Conservation (phyloP, 768 basidiomycete genomes). For the Tylopilus plumbeoviolaceoides region DNA sequence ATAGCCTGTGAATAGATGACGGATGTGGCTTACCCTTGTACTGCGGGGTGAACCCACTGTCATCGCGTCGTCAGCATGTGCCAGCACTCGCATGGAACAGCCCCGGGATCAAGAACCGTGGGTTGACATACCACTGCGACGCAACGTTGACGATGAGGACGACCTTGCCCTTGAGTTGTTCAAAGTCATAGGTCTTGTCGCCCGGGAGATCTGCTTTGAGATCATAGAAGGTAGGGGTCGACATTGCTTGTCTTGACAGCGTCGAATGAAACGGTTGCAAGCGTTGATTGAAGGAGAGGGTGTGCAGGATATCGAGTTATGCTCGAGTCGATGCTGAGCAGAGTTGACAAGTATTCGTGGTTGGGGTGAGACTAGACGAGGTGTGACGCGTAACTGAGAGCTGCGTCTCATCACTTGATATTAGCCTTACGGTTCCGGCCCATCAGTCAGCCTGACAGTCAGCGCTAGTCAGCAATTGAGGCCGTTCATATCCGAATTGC, state of each 20-base stretch:
- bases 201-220: slow-evolving; percentile 63
- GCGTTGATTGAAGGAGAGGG: neutral
- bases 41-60: slow-evolving; percentile 80
- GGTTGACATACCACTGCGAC: slow-evolving; percentile 51
- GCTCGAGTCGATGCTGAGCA: neutral
- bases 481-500: neutral
- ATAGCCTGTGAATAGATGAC: neutral
- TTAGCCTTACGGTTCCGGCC: too few species aligned
- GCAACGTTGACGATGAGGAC: slow-evolving; percentile 78
- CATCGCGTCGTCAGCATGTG: slow-evolving; percentile 1
- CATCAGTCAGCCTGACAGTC: neutral
- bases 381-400: neutral
- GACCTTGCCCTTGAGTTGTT: slow-evolving; percentile 69
- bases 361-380: neutral
- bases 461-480: too few species aligned
- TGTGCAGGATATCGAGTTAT: neutral
- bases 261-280: slow-evolving; percentile 11
- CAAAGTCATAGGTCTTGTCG: slow-evolving; percentile 55
- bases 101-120: neutral
- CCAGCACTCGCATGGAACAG: neutral
- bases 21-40: slow-evolving; percentile 51
- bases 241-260: slow-evolving; percentile 8
- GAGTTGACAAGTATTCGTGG: neutral
- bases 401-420: slow-evolving; percentile 2
- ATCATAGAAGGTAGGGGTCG: slow-evolving; percentile 50